Base-by-base conservation (phyloP, 176 grass and related monocot genomes). In the Areca catechu region DNA sequence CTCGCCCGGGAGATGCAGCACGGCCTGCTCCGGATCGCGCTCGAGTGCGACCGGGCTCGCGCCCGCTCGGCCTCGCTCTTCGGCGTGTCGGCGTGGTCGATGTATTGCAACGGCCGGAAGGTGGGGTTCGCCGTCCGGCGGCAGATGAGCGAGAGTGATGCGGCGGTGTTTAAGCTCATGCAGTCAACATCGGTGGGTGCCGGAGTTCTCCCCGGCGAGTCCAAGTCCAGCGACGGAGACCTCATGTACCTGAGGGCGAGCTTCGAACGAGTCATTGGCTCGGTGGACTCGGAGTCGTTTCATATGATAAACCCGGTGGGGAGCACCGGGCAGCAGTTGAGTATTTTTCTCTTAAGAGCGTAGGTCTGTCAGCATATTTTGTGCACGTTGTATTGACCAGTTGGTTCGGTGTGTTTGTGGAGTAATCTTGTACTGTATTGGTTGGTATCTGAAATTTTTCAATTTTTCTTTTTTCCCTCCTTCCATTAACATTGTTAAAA, bases 81-180 rank as follows among this genome's bases (percentile, higher is more conserved):
- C 55, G 53, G 60, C 66, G 73, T 77, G 73, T 66, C 59, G 14
- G 19, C 22, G 21, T 94, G 89, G 89, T 80, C 83, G 34, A 88
- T 94, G 89, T 94, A 84, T 83, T 94, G 83, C 79, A 94, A 94
- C 67, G 89, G 89, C 2, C 71, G 56, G 53, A 94, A 94, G 80
- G 76, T 82, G 5, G 89, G 89, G 17, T 81, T 58, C 68, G 83
- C 89, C 20, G 77, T 88, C 28, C 74, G 70, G 48, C 58, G 89
- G 5, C 66, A 78, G 66, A 63, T 82, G 16, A 88, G 28, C 24
- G 71, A 70, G 20, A 74, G 51, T 29, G 89, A 94, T 55, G 62
- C 76, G 0, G 53, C 62, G 15, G 74, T 88, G 3, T 72, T 88
- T 71, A 79, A 81, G 80, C 74, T 70, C 34, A 85, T 84, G 55